phyloP scores from a whole-genome alignment of 1,284 basidiomycete genomes.

The Pseudomicrostroma phylloplanum region DNA sequence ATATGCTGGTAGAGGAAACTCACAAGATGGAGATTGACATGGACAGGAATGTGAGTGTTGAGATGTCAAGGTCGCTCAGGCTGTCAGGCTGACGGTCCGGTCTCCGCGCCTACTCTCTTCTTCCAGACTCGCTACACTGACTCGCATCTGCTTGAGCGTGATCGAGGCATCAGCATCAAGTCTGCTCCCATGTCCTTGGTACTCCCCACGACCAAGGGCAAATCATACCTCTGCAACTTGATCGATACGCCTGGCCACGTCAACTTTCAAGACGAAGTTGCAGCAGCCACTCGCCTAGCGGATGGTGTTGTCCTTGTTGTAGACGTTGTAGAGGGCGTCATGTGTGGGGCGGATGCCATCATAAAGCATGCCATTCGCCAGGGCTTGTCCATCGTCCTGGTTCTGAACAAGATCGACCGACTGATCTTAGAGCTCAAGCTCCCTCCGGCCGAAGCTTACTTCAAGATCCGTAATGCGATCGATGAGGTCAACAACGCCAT shows the following conservation, averaged over 20 bases:
- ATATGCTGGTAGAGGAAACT: slow-evolving; percentile 94
- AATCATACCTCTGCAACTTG: slow-evolving; percentile 86
- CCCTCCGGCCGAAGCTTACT: slow-evolving; percentile 92
- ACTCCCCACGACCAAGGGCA: slow-evolving; percentile 76
- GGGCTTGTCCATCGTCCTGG: slow-evolving; percentile 79
- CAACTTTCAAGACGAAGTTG: slow-evolving; percentile 91
- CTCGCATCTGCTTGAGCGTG: slow-evolving; percentile 79
- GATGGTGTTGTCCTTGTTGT: slow-evolving; percentile 84
- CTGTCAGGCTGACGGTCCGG: background rate
- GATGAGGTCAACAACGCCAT: slow-evolving; percentile 82
- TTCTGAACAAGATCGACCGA: slow-evolving; percentile 96
- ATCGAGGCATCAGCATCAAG: slow-evolving; percentile 89
- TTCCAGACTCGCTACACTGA: slow-evolving; percentile 82
- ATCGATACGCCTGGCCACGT: slow-evolving; percentile 98
- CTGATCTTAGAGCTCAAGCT: slow-evolving; percentile 92
- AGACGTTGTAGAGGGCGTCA: slow-evolving; percentile 48
- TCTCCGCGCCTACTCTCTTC: background rate
- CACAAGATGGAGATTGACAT: slow-evolving; percentile 67
- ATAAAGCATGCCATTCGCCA: slow-evolving; percentile 41
- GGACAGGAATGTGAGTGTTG: slow-evolving; percentile 25
- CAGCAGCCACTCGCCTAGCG: slow-evolving; percentile 74
- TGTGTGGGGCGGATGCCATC: slow-evolving; percentile 40
- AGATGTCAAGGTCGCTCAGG: background rate
- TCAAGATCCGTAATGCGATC: slow-evolving; percentile 97
- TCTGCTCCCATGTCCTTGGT: slow-evolving; percentile 93